These are phyloP conservation scores for Cladophialophora psammophila DNA, from an alignment of 2,329 filamentous ascomycete species.

Conservation along the genomic window DNA sequence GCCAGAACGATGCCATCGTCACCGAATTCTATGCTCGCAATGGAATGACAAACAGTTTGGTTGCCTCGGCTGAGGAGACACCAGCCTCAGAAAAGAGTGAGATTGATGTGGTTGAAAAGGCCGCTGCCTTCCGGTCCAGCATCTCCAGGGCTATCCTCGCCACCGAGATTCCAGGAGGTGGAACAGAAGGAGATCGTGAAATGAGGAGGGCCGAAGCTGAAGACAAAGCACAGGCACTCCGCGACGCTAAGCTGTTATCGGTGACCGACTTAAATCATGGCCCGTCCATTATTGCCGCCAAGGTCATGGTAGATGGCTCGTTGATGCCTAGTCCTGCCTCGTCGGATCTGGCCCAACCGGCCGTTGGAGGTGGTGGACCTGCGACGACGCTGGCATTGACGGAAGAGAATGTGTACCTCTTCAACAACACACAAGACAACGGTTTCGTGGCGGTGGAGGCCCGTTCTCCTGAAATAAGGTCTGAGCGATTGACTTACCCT, in stretches of 20 bases:
- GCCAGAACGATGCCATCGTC: slow-evolving; percentile 34
- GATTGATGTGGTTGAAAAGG: slow-evolving; percentile 34
- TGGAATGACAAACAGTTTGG: neutral
- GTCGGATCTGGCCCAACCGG: neutral
- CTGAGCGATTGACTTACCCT: slow-evolving; percentile 10
- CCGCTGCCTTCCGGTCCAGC: slow-evolving; percentile 43
- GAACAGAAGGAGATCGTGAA: slow-evolving; percentile 54
- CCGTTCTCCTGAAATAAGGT: slow-evolving; percentile 8
- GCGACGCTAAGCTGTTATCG: slow-evolving; percentile 64
- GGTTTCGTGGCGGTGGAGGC: neutral
- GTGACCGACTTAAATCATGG: slow-evolving; percentile 46
- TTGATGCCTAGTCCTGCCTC: neutral
- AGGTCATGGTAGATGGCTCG: slow-evolving; percentile 1
- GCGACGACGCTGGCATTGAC: slow-evolving; percentile 49
- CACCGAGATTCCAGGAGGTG: slow-evolving; percentile 25
- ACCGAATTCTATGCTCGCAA: slow-evolving; percentile 30
- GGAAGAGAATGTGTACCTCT: slow-evolving; percentile 61
- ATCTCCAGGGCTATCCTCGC: slow-evolving; percentile 43
- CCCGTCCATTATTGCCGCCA: slow-evolving; percentile 12
- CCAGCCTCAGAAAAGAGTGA: slow-evolving; percentile 36
- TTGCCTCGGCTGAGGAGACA: neutral
- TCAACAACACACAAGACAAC: slow-evolving; percentile 41
- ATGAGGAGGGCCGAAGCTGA: slow-evolving; percentile 59
- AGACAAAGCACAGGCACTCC: slow-evolving; percentile 61
- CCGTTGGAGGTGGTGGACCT: neutral